These are phyloP conservation scores for Pseudocercospora crystallina DNA, from an alignment of 2,329 filamentous ascomycete genomes.

Conservation along the genomic window DNA sequence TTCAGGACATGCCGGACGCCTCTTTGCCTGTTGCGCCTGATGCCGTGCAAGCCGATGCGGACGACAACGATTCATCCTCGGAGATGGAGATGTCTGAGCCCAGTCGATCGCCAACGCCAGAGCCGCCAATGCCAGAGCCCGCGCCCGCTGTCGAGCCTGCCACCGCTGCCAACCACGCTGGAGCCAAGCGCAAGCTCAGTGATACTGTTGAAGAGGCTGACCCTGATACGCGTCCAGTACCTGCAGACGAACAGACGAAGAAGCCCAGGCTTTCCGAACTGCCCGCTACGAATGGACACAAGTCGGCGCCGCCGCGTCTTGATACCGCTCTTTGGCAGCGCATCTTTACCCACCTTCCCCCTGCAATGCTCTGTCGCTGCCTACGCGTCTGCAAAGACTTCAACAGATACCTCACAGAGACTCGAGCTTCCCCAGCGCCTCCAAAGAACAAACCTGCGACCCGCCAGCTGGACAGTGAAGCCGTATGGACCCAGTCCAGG, in stretches of 20 bases:
- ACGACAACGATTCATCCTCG: constrained; percentile 24
- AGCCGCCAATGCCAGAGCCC: constrained; percentile 5
- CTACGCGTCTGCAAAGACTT: constrained; percentile 33
- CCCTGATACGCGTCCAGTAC: constrained; percentile 2
- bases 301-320: constrained; percentile 5
- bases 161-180: constrained; percentile 12
- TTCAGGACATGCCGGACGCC: not conserved
- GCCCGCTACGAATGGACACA: not conserved
- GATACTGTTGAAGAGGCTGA: constrained; percentile 18
- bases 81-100: constrained; percentile 33
- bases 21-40: not conserved
- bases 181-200: constrained; percentile 33
- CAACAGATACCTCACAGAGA: constrained; percentile 29
- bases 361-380: constrained; percentile 34
- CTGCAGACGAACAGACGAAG: constrained; percentile 20
- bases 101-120: constrained; percentile 23
- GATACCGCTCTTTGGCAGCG: constrained; percentile 35
- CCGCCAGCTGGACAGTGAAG: constrained; percentile 56
- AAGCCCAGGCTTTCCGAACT: constrained; percentile 22
- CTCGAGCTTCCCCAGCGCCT: constrained; percentile 13
- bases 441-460: constrained; percentile 15
- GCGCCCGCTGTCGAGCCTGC: not conserved
- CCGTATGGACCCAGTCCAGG: constrained; percentile 70
- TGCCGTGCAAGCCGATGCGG: not conserved
- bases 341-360: constrained; percentile 33